Base-by-base conservation (phyloP, 352 stramenopile genomes). In the Pythium brachiatum region DNA sequence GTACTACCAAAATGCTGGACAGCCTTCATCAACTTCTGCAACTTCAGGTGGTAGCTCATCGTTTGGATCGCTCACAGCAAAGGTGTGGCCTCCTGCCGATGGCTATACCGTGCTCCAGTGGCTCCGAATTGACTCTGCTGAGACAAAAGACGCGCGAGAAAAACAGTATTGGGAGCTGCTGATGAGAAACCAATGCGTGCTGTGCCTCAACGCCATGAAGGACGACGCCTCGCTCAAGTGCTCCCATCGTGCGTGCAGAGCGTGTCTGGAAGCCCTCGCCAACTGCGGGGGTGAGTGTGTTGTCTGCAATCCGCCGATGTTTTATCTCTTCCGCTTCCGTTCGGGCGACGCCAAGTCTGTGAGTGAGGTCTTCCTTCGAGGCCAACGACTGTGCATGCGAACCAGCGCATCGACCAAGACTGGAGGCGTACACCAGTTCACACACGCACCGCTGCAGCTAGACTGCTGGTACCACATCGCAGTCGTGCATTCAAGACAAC, bases 321-420 rank as follows among this genome's bases (percentile, higher is more conserved):
- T 92, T 54, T 90, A 86, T 56, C 53, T 92, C 13, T 90, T 83
- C 38, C 73, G 83, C 21, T 83, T 89, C 69, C 80, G 83, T 1
- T 92, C 83, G 8, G 66, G 78, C 16, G 83, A 92, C 51, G 70
- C 73, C 16, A 89, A 89, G 47, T 90, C 79, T 3, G 75, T 92
- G 18, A 82, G 72, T 44, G 83, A 92, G 64, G 57, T 78, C 20
- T 90, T 88, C 54, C 39, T 92, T 11, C 84, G 84, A 62, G 83
- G 80, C 26, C 53, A 72, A 5, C 86, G 81, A 51, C 26, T 92
- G n/a, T 81, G 58, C 55, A 92, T 92, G 80, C 69, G 79, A 11
- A 90, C 83, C 46, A 89, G 67, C 34, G 55, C 70, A 5, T 44
- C 52, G 11, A 74, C 60, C 12, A 72, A 74, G 25, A 71, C 79